A percentile compares a stretch with the other conserved stretches of the same genome.
These are phyloP conservation scores for Fusarium sp. DNA, from an alignment of 2,329 filamentous ascomycete species.

Conservation along the genomic window DNA sequence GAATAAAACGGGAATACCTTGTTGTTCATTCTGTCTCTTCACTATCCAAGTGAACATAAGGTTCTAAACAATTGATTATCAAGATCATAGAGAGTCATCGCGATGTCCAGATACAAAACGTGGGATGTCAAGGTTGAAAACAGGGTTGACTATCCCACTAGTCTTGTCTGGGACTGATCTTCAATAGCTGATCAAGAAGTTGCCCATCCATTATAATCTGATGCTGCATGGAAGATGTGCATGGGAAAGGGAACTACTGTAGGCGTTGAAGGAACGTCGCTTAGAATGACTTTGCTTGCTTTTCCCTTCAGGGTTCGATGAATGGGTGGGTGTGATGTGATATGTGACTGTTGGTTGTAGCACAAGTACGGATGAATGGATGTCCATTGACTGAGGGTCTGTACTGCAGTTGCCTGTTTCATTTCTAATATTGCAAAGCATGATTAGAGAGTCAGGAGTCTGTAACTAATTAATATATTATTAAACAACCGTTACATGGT, in stretches of 20 bases:
- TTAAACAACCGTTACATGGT: not conserved
- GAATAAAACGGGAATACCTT: not conserved
- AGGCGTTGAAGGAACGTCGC: conserved; percentile 3
- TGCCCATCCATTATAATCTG: conserved; percentile 10
- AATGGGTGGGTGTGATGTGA: not conserved
- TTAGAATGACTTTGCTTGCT: conserved; percentile 16
- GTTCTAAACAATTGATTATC: not conserved
- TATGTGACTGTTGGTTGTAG: not conserved
- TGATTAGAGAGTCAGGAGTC: not conserved
- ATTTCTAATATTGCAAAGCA: not conserved
- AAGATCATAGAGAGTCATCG: not conserved
- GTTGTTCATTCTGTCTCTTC: not conserved
- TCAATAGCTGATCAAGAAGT: conserved; percentile 15
- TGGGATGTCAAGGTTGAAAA: conserved; percentile 9
- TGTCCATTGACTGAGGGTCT: not conserved
- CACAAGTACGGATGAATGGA: conserved; percentile 8
- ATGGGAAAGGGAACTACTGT: conserved; percentile 13
- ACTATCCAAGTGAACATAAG: not conserved
- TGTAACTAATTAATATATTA: not conserved
- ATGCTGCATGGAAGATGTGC: conserved; percentile 8
- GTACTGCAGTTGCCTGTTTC: not conserved
- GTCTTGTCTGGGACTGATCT: conserved; percentile 30
- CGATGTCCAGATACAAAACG: not conserved
- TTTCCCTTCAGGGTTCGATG: not conserved
- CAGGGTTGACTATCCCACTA: conserved; percentile 7